A percentile compares a stretch with the other conserved stretches of the same genome.
These are phyloP conservation scores for Fragilariopsis cylindrus DNA, from an alignment of 108 stramenopile species.

Conservation along the genomic window DNA sequence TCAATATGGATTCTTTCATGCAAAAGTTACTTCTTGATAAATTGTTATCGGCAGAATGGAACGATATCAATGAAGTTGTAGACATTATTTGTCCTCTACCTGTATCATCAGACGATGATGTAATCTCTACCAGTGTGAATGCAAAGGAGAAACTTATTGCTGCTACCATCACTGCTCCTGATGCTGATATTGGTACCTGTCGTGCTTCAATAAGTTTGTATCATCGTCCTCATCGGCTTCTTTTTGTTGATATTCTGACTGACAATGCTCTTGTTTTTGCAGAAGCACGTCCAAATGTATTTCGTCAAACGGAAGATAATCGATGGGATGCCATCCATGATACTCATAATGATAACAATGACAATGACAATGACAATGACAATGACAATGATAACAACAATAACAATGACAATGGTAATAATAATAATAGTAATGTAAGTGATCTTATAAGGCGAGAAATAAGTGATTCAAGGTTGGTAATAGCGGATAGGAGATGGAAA, in stretches of 20 bases:
- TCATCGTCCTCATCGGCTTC: too few species aligned
- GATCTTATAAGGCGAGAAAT: not conserved
- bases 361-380: not conserved
- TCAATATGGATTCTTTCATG: too few species aligned
- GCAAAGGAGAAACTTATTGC: too few species aligned
- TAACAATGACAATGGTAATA: not conserved
- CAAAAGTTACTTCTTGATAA: too few species aligned
- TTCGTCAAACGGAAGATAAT: not conserved
- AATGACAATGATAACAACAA: not conserved
- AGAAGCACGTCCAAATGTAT: not conserved
- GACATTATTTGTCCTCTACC: too few species aligned
- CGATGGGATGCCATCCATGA: not conserved
- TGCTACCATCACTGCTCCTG: too few species aligned
- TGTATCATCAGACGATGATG: too few species aligned
- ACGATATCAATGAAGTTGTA: too few species aligned
- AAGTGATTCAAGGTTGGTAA: not conserved
- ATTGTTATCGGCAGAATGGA: too few species aligned
- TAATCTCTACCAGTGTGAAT: too few species aligned
- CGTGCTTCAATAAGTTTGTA: too few species aligned
- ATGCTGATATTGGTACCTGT: too few species aligned
- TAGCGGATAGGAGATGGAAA: not conserved
- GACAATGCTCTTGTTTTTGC: not conserved
- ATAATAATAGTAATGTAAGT: not conserved
- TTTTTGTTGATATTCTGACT: not conserved
- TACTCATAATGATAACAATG: not conserved